phyloP scores from a whole-genome alignment of 352 stramenopile species.

The Globisporangium acanthophoron region DNA sequence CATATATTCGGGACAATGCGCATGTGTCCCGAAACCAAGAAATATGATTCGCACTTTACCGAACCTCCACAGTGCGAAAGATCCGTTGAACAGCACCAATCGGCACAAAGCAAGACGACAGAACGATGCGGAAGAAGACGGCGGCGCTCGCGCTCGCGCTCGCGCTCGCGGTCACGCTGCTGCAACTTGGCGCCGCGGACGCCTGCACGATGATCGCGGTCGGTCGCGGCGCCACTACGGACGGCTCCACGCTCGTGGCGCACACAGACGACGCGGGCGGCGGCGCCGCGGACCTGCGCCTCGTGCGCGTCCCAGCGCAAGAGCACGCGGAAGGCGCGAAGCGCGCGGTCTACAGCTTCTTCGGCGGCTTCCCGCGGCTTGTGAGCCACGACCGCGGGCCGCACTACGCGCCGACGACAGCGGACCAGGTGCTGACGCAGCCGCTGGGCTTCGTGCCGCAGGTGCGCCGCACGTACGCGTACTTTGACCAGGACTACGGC shows the following conservation, averaged over 20 bases:
- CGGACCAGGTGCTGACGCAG: constrained; percentile 26
- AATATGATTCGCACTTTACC: too few relatives aligned
- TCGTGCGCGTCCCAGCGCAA: constrained; percentile 87
- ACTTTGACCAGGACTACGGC: constrained; percentile 92
- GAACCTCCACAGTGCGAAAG: too few relatives aligned
- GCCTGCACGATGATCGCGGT: constrained; percentile 88
- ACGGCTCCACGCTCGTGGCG: constrained; percentile 87
- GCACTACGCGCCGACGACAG: constrained; percentile 44
- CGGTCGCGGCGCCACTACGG: constrained; percentile 58
- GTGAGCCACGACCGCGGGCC: constrained; percentile 63
- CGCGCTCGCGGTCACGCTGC: background rate
- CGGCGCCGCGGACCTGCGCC: constrained; percentile 84
- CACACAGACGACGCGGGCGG: constrained; percentile 85
- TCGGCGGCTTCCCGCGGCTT: constrained; percentile 65
- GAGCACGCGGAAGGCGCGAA: constrained; percentile 37
- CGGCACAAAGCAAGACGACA: too few relatives aligned
- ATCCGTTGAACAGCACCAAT: too few relatives aligned
- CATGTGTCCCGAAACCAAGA: too few relatives aligned
- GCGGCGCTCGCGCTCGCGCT: background rate
- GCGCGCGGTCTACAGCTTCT: constrained; percentile 67
- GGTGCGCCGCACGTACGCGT: constrained; percentile 88
- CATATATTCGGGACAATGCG: too few relatives aligned
- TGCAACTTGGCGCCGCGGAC: background rate
- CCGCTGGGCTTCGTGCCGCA: constrained; percentile 87
- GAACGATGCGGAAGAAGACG: too few relatives aligned